A percentile compares a stretch with the other conserved stretches of the same genome.
Conservation (phyloP, 306 rosid genomes). For the Prunus mira region DNA sequence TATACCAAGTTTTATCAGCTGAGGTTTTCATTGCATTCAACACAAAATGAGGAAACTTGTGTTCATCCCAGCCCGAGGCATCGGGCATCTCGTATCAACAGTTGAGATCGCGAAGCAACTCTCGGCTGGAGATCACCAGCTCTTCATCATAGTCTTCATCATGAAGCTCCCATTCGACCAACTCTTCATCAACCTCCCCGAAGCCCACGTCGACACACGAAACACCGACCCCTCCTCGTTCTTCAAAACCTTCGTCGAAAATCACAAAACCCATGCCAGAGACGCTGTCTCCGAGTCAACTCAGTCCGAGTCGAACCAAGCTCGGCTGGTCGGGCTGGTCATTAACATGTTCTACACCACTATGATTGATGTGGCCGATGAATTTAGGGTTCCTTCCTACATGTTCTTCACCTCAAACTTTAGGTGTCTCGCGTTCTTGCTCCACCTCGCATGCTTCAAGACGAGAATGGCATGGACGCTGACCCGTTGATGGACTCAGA, state of each 20-base stretch:
- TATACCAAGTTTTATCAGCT: neutral
- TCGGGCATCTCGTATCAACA: slow-evolving; percentile 32
- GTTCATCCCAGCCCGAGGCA: slow-evolving; percentile 30
- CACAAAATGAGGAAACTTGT: slow-evolving; percentile 26
- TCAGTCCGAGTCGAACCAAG: neutral
- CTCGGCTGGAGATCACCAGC: slow-evolving; percentile 19
- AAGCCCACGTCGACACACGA: neutral
- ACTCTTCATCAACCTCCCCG: slow-evolving; percentile 17
- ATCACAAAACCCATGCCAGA: neutral
- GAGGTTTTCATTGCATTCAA: neutral
- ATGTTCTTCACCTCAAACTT: slow-evolving; percentile 7
- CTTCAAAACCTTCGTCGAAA: neutral
- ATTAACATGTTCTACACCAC: slow-evolving; percentile 30
- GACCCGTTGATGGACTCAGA: neutral
- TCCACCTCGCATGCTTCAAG: slow-evolving; percentile 3
- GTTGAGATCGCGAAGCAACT: slow-evolving; percentile 45
- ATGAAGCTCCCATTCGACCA: neutral
- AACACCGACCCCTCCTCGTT: neutral
- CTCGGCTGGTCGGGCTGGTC: slow-evolving; percentile 26
- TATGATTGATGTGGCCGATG: slow-evolving; percentile 34
- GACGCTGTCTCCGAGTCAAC: neutral
- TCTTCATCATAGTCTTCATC: slow-evolving; percentile 38
- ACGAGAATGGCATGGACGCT: neutral
- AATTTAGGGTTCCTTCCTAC: slow-evolving; percentile 24
- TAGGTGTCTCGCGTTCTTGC: neutral